These are phyloP conservation scores for Coemansia sp. DNA, from an alignment of 192 early-diverging fungal species.

Conservation along the genomic window DNA sequence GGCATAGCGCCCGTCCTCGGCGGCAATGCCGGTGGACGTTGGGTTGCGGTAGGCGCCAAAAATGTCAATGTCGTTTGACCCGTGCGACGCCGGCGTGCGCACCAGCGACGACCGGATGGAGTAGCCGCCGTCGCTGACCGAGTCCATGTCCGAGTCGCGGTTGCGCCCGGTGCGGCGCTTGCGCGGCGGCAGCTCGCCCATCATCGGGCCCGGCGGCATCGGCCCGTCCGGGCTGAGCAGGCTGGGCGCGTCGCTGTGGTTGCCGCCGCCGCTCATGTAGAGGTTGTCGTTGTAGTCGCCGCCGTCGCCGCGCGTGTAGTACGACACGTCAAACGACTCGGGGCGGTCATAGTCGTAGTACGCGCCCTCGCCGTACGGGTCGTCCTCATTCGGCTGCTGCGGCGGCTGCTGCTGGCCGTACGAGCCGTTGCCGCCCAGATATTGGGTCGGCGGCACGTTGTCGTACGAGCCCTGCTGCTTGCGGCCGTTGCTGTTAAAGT, in stretches of 20 bases:
- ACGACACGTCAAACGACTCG: constrained; percentile 56
- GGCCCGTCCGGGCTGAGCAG: constrained; percentile 51
- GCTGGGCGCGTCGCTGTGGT: constrained; percentile 34
- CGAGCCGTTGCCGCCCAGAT: constrained; percentile 35
- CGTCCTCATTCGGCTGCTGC: constrained; percentile 22
- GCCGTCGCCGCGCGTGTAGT: constrained; percentile 42
- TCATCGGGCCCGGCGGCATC: constrained; percentile 45
- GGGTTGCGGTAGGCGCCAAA: constrained; percentile 52
- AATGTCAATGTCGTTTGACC: constrained; percentile 51
- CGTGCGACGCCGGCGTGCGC: constrained; percentile 54
- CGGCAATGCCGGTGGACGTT: constrained; percentile 12
- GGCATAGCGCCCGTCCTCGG: constrained; percentile 66
- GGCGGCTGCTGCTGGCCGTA: constrained; percentile 17
- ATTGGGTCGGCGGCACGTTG: constrained; percentile 51
- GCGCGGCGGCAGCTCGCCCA: constrained; percentile 47
- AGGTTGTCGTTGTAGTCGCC: constrained; percentile 36
- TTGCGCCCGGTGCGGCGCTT: constrained; percentile 44
- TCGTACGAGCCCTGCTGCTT: constrained; percentile 37
- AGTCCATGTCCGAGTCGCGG: constrained; percentile 51
- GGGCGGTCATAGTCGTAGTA: constrained; percentile 49
- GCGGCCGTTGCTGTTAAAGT: constrained; percentile 21
- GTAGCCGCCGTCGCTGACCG: constrained; percentile 54
- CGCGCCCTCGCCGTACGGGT: constrained; percentile 47
- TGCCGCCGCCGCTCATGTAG: constrained; percentile 31
- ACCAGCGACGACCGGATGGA: constrained; percentile 55